These are phyloP conservation scores for Platanthera guangdongensis DNA, from an alignment of 106 monocot species.

Conservation along the genomic window DNA sequence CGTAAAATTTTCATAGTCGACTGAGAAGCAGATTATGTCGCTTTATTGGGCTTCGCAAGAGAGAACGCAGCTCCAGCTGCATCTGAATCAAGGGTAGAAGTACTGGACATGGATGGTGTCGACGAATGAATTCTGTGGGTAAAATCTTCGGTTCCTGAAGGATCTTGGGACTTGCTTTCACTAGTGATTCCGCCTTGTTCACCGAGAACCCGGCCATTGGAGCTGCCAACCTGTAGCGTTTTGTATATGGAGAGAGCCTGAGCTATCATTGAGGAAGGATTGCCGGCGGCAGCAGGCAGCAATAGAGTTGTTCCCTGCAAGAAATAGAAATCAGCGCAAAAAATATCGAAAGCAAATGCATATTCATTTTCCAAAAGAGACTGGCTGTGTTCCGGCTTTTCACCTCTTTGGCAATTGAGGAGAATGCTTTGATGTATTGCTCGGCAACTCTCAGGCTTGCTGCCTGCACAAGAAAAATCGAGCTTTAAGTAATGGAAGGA, in stretches of 20 bases:
- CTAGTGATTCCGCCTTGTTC: not conserved
- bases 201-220: not conserved
- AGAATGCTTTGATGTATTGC: constrained; percentile 34
- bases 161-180: constrained; percentile 3
- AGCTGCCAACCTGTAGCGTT: not conserved
- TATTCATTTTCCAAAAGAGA: not conserved
- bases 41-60: constrained; percentile 8
- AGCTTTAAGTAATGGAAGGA: not conserved
- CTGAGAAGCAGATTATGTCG: not conserved
- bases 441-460: constrained; percentile 36
- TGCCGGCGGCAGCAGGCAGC: constrained; percentile 17
- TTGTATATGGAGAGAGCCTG: constrained; percentile 35
- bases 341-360: not conserved
- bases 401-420: constrained; percentile 29
- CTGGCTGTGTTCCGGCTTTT: not conserved
- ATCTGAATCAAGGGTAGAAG: not conserved
- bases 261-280: constrained; percentile 33
- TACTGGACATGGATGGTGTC: not conserved
- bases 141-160: not conserved
- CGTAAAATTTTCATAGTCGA: not conserved
- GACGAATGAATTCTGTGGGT: not conserved
- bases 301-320: constrained; percentile 30
- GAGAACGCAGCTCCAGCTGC: not conserved
- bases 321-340: not conserved
- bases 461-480: constrained; percentile 13